Conservation (phyloP, 108 stramenopile species). For the Nitzschia sp. region DNA sequence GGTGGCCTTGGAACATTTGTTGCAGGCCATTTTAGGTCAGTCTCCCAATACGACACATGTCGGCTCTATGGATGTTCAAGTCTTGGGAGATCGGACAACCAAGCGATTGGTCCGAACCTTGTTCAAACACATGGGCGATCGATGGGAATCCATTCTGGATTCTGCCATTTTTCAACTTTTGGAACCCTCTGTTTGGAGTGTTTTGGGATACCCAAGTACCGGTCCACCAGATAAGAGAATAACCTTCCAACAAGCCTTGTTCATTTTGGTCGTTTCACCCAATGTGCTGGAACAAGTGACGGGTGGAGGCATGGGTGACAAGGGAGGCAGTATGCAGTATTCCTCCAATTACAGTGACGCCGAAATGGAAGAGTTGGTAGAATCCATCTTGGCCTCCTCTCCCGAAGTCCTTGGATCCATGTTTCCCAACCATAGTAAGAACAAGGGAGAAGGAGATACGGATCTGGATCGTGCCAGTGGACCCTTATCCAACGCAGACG, state of each 20-base stretch:
- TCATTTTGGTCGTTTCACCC: no score
- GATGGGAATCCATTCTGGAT: no score
- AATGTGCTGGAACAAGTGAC: no score
- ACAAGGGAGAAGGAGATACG: neutral
- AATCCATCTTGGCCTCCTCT: neutral
- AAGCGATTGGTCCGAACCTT: no score
- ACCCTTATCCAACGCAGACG: neutral
- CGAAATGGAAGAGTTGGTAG: neutral
- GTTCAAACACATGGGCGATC: no score
- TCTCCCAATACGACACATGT: no score
- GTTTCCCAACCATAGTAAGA: neutral
- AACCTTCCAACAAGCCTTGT: neutral
- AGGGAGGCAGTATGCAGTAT: neutral
- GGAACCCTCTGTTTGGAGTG: slow-evolving; percentile 11
- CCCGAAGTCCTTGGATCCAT: slow-evolving; percentile 2
- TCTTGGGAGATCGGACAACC: no score
- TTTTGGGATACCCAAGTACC: neutral
- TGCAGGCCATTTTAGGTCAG: no score
- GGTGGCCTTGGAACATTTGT: no score
- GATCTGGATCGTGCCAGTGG: neutral
- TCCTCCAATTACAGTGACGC: neutral
- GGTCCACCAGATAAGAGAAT: neutral
- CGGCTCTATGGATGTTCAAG: no score
- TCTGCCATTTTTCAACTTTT: slow-evolving; percentile 1
- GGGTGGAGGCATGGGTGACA: no score